Evolutionary conservation across 2,329 filamentous ascomycete species (phyloP).

Genomic region (Aspergillus calidoustus): DNA sequence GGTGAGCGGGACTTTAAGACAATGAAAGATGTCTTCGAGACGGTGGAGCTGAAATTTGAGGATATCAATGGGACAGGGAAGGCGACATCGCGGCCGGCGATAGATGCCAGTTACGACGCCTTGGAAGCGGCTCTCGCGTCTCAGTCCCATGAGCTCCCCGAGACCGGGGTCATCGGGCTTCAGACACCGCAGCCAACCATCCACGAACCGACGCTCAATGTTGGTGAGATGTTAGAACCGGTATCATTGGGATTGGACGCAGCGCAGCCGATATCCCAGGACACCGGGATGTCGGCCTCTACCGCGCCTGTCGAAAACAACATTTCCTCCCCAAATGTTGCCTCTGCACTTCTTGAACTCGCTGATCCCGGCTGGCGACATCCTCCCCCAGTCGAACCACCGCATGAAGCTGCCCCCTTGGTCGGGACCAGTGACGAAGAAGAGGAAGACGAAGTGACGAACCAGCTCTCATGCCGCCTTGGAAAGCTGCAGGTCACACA

Average conservation of each 20-base stretch:
- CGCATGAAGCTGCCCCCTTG: constrained; percentile 8
- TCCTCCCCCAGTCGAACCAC: constrained; percentile 6
- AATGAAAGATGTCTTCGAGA: constrained; percentile 42
- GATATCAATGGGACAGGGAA: background rate
- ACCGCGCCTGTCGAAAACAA: constrained; percentile 3
- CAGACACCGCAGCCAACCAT: background rate
- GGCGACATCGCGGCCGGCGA: background rate
- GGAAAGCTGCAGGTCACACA: constrained; percentile 11
- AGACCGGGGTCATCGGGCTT: background rate
- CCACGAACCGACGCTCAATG: background rate
- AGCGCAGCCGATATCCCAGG: background rate
- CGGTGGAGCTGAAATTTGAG: constrained; percentile 29
- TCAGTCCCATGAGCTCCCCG: background rate
- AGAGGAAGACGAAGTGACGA: constrained; percentile 12
- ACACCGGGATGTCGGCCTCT: background rate
- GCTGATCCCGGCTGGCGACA: background rate
- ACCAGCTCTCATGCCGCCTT: constrained; percentile 15
- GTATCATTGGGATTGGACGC: background rate
- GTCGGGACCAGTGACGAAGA: constrained; percentile 11
- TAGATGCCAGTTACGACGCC: background rate
- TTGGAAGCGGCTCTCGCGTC: background rate
- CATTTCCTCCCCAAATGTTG: constrained; percentile 23
- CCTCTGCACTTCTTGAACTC: background rate
- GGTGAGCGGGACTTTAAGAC: constrained; percentile 39
- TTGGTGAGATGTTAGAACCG: background rate